phyloP scores from a whole-genome alignment of 257 asterid species.

The Penstemon newberryi region DNA sequence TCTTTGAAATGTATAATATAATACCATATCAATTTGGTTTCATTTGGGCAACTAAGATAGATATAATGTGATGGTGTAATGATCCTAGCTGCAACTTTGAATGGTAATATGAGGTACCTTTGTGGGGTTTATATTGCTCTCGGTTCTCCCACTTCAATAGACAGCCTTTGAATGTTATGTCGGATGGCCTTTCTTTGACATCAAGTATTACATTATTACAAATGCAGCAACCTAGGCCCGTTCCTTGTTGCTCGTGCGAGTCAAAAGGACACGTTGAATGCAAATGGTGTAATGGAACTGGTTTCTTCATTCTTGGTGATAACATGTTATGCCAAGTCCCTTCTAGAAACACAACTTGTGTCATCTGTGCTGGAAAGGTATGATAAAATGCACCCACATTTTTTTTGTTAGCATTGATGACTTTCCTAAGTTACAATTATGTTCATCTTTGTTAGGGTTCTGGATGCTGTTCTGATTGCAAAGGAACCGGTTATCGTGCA shows the following conservation, averaged over 20 bases:
- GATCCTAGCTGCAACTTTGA: too few relatives aligned
- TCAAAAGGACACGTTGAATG: slow-evolving; percentile 82
- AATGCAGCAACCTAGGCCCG: slow-evolving; percentile 84
- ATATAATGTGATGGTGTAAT: too few relatives aligned
- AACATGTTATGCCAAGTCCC: slow-evolving; percentile 97
- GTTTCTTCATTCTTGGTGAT: slow-evolving; percentile 90
- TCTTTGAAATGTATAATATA: too few relatives aligned
- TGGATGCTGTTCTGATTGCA: slow-evolving; percentile 70
- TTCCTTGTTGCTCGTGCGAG: slow-evolving; percentile 72
- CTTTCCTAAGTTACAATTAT: not conserved
- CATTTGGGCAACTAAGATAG: too few relatives aligned
- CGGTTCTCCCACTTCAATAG: too few relatives aligned
- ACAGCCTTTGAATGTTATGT: too few relatives aligned
- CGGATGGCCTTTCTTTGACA: not conserved
- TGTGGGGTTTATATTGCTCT: too few relatives aligned
- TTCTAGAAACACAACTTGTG: slow-evolving; percentile 78
- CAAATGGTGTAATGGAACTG: slow-evolving; percentile 95
- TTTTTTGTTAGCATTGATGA: not conserved
- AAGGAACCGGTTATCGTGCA: slow-evolving; percentile 93
- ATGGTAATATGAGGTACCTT: too few relatives aligned
- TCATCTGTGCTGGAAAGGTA: slow-evolving; percentile 85
- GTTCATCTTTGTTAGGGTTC: slow-evolving; percentile 55
- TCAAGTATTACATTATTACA: slow-evolving; percentile 14
- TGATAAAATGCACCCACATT: not conserved
- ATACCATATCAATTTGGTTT: too few relatives aligned